Base-by-base conservation (phyloP, 1,284 basidiomycete genomes). In the Sporisorium graminicola region DNA sequence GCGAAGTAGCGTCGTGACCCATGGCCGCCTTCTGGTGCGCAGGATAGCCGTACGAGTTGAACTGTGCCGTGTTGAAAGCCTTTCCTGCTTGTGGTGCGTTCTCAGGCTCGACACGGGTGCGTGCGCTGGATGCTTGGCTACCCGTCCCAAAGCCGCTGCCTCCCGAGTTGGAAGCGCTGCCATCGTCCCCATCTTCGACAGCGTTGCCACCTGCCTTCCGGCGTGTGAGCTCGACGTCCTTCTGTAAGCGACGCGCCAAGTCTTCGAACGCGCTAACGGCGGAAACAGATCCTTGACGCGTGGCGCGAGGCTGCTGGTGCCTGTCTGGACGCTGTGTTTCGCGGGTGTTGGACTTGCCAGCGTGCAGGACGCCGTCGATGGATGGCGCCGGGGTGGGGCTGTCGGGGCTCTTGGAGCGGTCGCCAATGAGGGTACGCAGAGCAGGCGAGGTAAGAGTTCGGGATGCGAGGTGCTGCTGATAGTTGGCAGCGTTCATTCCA, bases 141-240 rank as follows among this genome's bases (percentile, higher is more conserved):
- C 76, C 76, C 0, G 76, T 72, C 7, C 70, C 76, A 44, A 74
- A 78, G 16, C 76, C 76, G 29, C 72, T 74, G 13, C 65, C 73
- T 18, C 69, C 74, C 2, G 76, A 78, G 54, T 78, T 78, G 61
- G 72, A 75, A 12, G 65, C 65, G 33, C 59, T 72, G 10, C 52
- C 64, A 43, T 69, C 68, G 26, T 68, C 76, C 9, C 22, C 54
- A 6, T 75, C 73, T 16, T 78, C 76, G 8, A 14, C 7, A 37
- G 42, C 60, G 14, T 56, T 51, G 14, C 22, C 62, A 6, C 46
- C 53, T 24, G 26, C 53, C 18, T 40, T 57, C 13, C 67, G 43
- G 14, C 61, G 64, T 0, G 68, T 77, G 42, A 63, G 46, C 47
- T 77, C 70, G 12, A 77, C 74, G 40, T 77, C 74, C 31, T 63